These are phyloP conservation scores for Tritrichomonas musculus DNA, from an alignment of 208 protist species.

Conservation along the genomic window DNA sequence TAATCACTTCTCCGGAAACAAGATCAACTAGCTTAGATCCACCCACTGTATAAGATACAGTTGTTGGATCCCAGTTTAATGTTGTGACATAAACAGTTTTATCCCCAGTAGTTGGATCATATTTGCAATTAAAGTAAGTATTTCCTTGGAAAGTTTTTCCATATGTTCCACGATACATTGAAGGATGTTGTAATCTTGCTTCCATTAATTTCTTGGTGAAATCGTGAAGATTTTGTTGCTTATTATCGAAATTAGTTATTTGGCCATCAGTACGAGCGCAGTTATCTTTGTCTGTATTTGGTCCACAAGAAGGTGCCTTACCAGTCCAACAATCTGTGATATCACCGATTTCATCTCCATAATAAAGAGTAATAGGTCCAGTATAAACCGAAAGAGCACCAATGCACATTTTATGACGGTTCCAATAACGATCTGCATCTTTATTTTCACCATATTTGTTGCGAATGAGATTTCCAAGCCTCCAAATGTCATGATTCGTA, in stretches of 20 bases:
- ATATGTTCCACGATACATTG: background rate
- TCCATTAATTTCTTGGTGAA: background rate
- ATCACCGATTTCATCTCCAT: background rate
- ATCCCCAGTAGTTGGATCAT: background rate
- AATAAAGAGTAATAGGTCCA: background rate
- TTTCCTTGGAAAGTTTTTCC: no score
- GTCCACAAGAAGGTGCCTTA: background rate
- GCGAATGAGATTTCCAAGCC: background rate
- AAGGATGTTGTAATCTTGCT: background rate
- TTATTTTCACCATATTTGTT: background rate
- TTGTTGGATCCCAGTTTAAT: no score
- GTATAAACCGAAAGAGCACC: background rate
- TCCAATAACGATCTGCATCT: background rate
- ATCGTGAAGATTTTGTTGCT: background rate
- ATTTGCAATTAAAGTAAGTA: background rate
- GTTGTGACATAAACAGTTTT: no score
- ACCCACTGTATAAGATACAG: no score
- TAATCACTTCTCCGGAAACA: no score
- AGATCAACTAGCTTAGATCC: no score
- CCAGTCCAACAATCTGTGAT: background rate
- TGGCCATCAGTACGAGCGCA: background rate
- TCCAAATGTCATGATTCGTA: background rate
- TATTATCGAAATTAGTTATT: background rate
- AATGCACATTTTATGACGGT: background rate
- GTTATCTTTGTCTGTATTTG: background rate